Evolutionary conservation across 208 protist species (phyloP).

Genomic region (Balamuthia mandrillaris): DNA sequence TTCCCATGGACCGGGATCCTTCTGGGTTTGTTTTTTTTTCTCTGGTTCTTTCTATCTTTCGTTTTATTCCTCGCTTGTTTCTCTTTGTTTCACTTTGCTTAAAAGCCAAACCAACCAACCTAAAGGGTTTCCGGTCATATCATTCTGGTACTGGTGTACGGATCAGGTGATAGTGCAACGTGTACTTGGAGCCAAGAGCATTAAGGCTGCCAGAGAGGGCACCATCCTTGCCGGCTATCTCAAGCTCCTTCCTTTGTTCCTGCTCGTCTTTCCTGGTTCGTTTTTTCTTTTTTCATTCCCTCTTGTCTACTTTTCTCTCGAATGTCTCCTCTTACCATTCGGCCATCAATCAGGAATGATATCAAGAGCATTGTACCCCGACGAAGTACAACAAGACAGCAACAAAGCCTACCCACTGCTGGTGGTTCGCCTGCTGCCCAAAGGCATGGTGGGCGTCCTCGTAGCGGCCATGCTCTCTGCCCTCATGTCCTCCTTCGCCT

Average conservation of each 20-base stretch:
- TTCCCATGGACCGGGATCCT: conserved; percentile 50
- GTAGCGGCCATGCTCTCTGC: conserved; percentile 52
- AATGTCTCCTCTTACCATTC: neutral
- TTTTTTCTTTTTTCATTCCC: too few relatives aligned
- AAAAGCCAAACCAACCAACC: neutral
- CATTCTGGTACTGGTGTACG: conserved; percentile 58
- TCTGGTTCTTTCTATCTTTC: neutral
- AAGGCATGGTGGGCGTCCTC: conserved; percentile 45
- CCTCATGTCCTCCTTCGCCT: conserved; percentile 58
- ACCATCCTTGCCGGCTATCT: conserved; percentile 31
- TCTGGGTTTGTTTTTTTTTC: neutral
- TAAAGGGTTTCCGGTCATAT: conserved; percentile 31
- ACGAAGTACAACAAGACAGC: conserved; percentile 40
- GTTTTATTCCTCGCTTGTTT: neutral
- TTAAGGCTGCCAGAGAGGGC: conserved; percentile 6
- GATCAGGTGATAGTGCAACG: conserved; percentile 62
- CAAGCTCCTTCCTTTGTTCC: conserved; percentile 47
- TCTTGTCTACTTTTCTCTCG: neutral
- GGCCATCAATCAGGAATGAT: conserved; percentile 38
- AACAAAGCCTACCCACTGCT: conserved; percentile 55
- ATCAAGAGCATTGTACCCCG: conserved; percentile 33
- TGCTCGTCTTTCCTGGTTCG: conserved; percentile 56
- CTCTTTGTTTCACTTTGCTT: neutral
- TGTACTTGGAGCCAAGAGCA: conserved; percentile 42
- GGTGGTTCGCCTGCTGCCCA: conserved; percentile 39